Conservation (phyloP, 139 green algal genomes). For the Trebouxia sp. region DNA sequence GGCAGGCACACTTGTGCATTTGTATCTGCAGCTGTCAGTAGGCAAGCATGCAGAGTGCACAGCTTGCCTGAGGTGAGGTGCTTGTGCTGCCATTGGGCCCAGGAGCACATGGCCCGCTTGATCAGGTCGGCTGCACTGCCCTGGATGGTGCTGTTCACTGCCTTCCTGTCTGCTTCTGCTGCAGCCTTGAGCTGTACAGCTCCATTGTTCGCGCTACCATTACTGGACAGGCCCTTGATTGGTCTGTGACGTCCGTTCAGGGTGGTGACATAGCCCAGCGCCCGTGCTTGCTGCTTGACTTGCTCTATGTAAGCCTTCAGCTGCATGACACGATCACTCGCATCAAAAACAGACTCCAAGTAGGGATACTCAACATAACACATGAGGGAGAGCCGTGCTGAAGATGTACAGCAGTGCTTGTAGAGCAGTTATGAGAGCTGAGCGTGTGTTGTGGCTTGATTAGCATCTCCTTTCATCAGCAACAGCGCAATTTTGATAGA, state of each 20-base stretch:
- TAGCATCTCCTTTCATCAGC: too few relatives aligned
- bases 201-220: constrained; percentile 1
- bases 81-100: constrained; percentile 21
- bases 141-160: constrained; percentile 62
- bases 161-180: constrained; percentile 40
- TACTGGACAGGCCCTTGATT: constrained; percentile 42
- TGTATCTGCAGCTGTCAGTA: too few relatives aligned
- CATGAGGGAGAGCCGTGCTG: too few relatives aligned
- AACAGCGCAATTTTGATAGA: too few relatives aligned
- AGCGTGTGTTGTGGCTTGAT: too few relatives aligned
- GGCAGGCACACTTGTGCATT: too few relatives aligned
- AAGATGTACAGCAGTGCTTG: background rate
- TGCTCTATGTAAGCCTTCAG: background rate
- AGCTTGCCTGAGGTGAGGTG: too few relatives aligned
- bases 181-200: constrained; percentile 19
- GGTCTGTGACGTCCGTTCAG: constrained; percentile 47
- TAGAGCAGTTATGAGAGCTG: background rate
- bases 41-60: too few relatives aligned
- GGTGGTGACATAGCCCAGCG: constrained; percentile 44
- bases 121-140: constrained; percentile 64
- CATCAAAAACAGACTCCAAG: too few relatives aligned
- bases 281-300: background rate
- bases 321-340: constrained; percentile 10
- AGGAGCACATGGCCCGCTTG: constrained; percentile 56
- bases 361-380: too few relatives aligned